Evolutionary conservation across 768 basidiomycete species (phyloP).

Genomic region (Calvatia gigantea): DNA sequence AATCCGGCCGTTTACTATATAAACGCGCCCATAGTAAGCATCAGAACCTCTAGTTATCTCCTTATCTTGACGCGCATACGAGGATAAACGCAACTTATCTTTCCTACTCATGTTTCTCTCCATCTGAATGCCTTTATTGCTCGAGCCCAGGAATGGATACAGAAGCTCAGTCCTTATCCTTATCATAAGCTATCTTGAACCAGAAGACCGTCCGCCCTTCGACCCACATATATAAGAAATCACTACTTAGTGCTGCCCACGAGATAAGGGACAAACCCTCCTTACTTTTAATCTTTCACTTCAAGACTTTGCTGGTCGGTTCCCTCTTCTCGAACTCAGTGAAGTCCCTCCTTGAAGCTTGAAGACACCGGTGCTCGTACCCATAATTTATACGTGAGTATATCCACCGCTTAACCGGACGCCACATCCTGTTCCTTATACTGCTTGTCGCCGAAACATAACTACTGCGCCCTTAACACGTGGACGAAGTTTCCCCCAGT

Average conservation of each 20-base stretch:
- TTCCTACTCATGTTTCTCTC: background rate
- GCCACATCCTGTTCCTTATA: background rate
- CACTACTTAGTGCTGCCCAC: background rate
- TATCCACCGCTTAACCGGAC: background rate
- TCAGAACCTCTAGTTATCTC: background rate
- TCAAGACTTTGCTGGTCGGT: background rate
- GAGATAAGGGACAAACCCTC: background rate
- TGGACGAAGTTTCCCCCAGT: background rate
- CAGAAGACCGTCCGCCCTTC: background rate
- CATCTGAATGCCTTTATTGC: background rate
- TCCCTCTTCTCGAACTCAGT: background rate
- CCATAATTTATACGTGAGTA: background rate
- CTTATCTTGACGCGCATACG: background rate
- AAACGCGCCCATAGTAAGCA: background rate
- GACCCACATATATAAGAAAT: background rate
- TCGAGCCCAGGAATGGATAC: background rate
- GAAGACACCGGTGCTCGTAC: too few species aligned
- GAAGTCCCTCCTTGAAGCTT: background rate
- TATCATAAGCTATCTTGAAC: background rate
- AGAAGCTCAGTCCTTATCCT: background rate
- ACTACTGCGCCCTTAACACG: too few species aligned
- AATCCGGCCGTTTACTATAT: too few species aligned
- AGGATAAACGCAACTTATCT: background rate
- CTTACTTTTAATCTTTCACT: background rate
- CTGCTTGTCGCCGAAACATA: background rate